These are phyloP conservation scores for Hydnum rufescens DNA, from an alignment of 768 basidiomycete genomes.

Conservation along the genomic window DNA sequence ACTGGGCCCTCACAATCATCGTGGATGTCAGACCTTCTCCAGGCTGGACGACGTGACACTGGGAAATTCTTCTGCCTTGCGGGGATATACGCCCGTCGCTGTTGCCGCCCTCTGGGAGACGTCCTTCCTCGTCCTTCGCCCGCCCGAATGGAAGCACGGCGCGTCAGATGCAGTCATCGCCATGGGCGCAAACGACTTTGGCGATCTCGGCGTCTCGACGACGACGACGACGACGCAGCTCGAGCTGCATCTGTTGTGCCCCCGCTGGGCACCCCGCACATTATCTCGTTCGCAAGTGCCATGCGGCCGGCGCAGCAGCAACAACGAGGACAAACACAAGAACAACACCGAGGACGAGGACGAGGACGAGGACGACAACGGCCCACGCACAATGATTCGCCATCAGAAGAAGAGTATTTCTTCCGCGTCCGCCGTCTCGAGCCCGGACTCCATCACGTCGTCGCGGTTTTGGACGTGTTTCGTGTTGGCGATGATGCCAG, in stretches of 20 bases:
- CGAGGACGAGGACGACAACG: no score
- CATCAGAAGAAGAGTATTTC: no score
- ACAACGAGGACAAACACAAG: no score
- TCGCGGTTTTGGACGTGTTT: slow-evolving; percentile 24
- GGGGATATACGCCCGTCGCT: slow-evolving; percentile 33
- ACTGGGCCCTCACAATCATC: slow-evolving; percentile 27
- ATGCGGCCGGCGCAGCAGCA: slow-evolving; percentile 14
- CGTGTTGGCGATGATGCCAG: neutral
- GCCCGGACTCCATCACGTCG: slow-evolving; percentile 55
- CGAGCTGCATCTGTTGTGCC: neutral
- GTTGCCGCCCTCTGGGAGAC: slow-evolving; percentile 73
- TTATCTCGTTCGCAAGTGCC: neutral
- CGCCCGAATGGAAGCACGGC: slow-evolving; percentile 15
- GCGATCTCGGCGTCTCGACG: slow-evolving; percentile 39
- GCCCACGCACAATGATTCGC: no score
- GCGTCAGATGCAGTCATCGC: slow-evolving; percentile 31
- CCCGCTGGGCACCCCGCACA: neutral
- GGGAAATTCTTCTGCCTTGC: slow-evolving; percentile 10
- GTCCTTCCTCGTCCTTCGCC: slow-evolving; percentile 44
- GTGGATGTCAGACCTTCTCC: neutral
- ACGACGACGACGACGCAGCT: neutral
- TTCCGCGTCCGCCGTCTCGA: slow-evolving; percentile 26
- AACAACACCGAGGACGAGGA: no score
- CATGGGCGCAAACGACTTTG: slow-evolving; percentile 74
- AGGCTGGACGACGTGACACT: slow-evolving; percentile 13